phyloP scores from a whole-genome alignment of 169 alveolate genomes.

The Miamiensis avidus region DNA sequence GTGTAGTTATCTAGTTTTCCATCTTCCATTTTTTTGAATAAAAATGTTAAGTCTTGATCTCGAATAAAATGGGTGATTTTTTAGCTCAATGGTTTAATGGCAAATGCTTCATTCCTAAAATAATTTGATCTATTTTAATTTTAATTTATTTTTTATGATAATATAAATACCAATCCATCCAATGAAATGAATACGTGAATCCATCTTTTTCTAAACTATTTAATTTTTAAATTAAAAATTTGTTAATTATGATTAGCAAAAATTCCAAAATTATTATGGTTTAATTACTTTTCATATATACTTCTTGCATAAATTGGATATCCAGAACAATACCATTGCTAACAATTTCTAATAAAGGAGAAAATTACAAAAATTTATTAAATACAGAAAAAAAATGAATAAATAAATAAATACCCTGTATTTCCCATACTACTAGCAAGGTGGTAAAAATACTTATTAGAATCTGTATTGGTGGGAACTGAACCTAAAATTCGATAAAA shows the following conservation, averaged over 20 bases:
- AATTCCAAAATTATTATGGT: too few species aligned
- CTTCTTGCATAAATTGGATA: neutral
- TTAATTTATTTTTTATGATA: neutral
- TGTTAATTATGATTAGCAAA: too few species aligned
- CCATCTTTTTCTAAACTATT: neutral
- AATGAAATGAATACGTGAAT: neutral
- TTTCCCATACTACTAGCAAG: constrained; percentile 1
- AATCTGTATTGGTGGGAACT: neutral
- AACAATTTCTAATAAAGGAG: neutral
- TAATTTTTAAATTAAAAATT: neutral
- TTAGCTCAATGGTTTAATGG: neutral
- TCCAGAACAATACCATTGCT: neutral
- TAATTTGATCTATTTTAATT: too few species aligned
- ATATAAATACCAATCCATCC: neutral
- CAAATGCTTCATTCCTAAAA: neutral
- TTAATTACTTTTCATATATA: neutral
- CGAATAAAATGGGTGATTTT: neutral
- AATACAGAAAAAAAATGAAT: neutral
- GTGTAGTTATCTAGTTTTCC: constrained; percentile 17
- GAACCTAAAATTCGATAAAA: too few species aligned
- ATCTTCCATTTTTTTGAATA: neutral
- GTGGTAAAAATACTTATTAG: neutral
- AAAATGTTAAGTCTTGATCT: neutral
- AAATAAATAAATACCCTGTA: neutral
- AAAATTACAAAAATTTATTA: neutral